phyloP scores from a whole-genome alignment of 129 eudicot genomes.

The Chrysanthemum seticuspe region DNA sequence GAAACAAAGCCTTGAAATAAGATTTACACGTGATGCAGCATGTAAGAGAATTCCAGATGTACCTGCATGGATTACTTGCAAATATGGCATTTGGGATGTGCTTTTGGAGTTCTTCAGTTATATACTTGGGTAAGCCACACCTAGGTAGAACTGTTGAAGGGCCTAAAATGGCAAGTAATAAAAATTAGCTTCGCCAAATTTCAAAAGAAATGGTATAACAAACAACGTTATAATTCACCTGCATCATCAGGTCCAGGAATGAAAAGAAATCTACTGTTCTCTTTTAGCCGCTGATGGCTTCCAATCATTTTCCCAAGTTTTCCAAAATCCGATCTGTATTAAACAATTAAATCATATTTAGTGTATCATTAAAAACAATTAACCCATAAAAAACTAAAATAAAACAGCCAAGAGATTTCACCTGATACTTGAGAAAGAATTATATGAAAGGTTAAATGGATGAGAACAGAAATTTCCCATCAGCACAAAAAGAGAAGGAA shows the following conservation, averaged over 20 bases:
- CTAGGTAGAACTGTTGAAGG: constrained; percentile 92
- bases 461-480: constrained; percentile 96
- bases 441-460: constrained; percentile 78
- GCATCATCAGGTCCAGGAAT: constrained; percentile 96
- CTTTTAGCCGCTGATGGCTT: constrained; percentile 65
- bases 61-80: constrained; percentile 97
- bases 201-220: neutral
- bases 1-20: neutral
- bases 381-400: neutral
- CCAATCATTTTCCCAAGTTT: constrained; percentile 85
- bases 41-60: neutral
- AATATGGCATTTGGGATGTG: constrained; percentile 80
- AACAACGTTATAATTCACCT: constrained; percentile 38
- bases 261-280: constrained; percentile 77
- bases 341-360: neutral
- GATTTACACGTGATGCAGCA: neutral
- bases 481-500: constrained; percentile 92
- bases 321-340: constrained; percentile 67
- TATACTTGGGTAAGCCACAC: constrained; percentile 71
- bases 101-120: constrained; percentile 73
- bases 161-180: constrained; percentile 41
- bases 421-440: constrained; percentile 72
- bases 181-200: constrained; percentile 2
- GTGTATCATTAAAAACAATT: neutral
- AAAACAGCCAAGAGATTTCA: constrained; percentile 25